Conservation (phyloP, 2,329 filamentous ascomycete species). For the Nothophoma quercina region DNA sequence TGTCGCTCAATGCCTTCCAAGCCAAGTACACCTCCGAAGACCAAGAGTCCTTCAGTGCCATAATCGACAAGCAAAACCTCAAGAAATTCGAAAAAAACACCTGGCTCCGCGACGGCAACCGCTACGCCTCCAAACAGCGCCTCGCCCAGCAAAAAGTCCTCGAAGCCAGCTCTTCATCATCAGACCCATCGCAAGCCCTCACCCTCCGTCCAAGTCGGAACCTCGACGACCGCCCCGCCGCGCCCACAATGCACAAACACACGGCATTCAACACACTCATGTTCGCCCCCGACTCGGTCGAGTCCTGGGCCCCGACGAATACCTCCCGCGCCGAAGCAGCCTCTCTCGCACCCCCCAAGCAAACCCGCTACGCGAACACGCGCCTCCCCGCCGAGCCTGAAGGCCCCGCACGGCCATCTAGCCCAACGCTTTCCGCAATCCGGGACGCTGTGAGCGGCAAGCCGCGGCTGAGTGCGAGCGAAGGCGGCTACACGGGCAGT, state of each 20-base stretch:
- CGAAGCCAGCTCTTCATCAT: slow-evolving; percentile 57
- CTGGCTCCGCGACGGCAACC: slow-evolving; percentile 90
- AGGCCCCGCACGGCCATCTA: slow-evolving; percentile 65
- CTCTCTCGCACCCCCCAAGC: slow-evolving; percentile 78
- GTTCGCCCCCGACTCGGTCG: slow-evolving; percentile 75
- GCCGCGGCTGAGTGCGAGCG: slow-evolving; percentile 68
- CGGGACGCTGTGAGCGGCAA: slow-evolving; percentile 82
- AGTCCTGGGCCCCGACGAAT: slow-evolving; percentile 64
- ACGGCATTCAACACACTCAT: slow-evolving; percentile 83
- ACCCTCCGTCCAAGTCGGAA: slow-evolving; percentile 65
- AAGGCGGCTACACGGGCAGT: slow-evolving; percentile 67
- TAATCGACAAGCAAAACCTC: slow-evolving; percentile 89
- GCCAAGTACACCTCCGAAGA: slow-evolving; percentile 96
- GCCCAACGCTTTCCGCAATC: slow-evolving; percentile 83
- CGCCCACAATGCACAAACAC: slow-evolving; percentile 74
- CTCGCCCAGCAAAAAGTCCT: slow-evolving; percentile 76
- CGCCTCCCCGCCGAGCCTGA: slow-evolving; percentile 66
- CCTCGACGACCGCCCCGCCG: slow-evolving; percentile 76
- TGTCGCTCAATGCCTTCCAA: slow-evolving; percentile 87
- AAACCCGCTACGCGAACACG: slow-evolving; percentile 83
- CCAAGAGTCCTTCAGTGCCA: slow-evolving; percentile 93
- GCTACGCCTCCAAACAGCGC: slow-evolving; percentile 71
- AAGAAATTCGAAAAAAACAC: slow-evolving; percentile 84
- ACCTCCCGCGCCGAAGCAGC: slow-evolving; percentile 72
- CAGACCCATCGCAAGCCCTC: slow-evolving; percentile 29